A percentile compares a stretch with the other conserved stretches of the same genome.
phyloP scores from a whole-genome alignment of 768 basidiomycete species.

The Tricholoma matsutake region DNA sequence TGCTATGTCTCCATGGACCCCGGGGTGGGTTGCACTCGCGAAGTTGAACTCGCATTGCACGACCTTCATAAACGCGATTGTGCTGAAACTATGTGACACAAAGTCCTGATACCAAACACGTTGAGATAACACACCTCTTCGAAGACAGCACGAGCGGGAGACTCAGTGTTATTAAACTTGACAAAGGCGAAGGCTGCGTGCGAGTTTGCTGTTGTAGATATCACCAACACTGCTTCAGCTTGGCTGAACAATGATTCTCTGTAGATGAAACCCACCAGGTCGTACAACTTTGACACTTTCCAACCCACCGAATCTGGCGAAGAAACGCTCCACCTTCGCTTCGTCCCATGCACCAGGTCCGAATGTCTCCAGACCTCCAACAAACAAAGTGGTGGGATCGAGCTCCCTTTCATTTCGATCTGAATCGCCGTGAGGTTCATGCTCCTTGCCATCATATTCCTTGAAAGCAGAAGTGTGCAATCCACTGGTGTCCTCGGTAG shows the following conservation, averaged over 20 bases:
- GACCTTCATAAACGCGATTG: conserved; percentile 64
- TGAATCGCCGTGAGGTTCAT: conserved; percentile 13
- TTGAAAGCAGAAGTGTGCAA: conserved; percentile 27
- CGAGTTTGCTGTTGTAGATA: conserved; percentile 44
- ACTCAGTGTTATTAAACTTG: conserved; percentile 60
- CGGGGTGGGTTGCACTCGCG: conserved; percentile 64
- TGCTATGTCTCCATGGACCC: conserved; percentile 43
- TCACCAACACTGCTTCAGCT: not conserved
- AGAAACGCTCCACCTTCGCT: conserved; percentile 52
- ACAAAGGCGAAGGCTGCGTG: conserved; percentile 79
- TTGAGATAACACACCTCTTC: conserved; percentile 48
- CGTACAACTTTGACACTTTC: conserved; percentile 63
- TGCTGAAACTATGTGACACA: conserved; percentile 44
- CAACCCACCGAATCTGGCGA: conserved; percentile 62
- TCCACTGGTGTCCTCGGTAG: conserved; percentile 37
- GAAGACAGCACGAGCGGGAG: conserved; percentile 62
- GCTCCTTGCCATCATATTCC: conserved; percentile 23
- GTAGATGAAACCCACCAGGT: conserved; percentile 45
- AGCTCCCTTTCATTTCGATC: conserved; percentile 36
- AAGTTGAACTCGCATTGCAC: conserved; percentile 72
- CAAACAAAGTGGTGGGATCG: conserved; percentile 71
- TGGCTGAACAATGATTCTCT: not conserved
- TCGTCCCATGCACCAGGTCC: conserved; percentile 71
- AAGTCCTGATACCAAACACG: not conserved
- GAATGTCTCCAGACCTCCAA: conserved; percentile 69